Conservation (phyloP, 306 rosid species). For the Biancaea sappan region DNA sequence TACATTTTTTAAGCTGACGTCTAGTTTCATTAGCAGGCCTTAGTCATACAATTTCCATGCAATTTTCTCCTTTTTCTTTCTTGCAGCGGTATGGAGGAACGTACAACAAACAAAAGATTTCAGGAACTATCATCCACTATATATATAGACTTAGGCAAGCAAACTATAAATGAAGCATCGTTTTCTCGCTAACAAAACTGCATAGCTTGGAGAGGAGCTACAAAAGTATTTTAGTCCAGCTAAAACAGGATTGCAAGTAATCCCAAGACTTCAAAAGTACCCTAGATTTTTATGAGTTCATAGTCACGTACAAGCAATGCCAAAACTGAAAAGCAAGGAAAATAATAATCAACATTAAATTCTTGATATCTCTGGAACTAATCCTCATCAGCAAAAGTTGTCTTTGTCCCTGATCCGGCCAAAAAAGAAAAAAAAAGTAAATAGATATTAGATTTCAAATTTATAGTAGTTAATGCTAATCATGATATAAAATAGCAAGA, state of each 20-base stretch:
- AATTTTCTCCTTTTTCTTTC: too few relatives aligned
- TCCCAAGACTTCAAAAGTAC: neutral
- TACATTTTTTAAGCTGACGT: too few relatives aligned
- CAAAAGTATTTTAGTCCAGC: neutral
- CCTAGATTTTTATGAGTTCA: neutral
- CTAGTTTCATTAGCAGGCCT: too few relatives aligned
- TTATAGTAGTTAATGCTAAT: neutral
- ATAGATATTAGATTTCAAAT: neutral
- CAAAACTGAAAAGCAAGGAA: neutral
- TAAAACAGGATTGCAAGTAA: neutral
- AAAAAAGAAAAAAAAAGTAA: neutral
- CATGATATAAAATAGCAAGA: neutral
- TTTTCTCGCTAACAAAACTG: neutral
- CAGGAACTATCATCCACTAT: neutral
- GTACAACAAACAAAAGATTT: too few relatives aligned
- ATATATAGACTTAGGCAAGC: neutral
- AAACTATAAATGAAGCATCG: neutral
- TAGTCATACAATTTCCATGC: too few relatives aligned
- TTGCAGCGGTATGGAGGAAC: too few relatives aligned
- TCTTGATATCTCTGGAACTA: neutral
- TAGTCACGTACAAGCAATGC: neutral
- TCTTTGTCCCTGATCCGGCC: conserved; percentile 6
- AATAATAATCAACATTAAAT: neutral
- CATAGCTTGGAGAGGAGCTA: neutral
- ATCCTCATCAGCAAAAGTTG: conserved; percentile 1